Evolutionary conservation across 2,329 filamentous ascomycete species (phyloP), one percentile per base, ranked within the genome.

Genomic region (Sclerotinia borealis): DNA sequence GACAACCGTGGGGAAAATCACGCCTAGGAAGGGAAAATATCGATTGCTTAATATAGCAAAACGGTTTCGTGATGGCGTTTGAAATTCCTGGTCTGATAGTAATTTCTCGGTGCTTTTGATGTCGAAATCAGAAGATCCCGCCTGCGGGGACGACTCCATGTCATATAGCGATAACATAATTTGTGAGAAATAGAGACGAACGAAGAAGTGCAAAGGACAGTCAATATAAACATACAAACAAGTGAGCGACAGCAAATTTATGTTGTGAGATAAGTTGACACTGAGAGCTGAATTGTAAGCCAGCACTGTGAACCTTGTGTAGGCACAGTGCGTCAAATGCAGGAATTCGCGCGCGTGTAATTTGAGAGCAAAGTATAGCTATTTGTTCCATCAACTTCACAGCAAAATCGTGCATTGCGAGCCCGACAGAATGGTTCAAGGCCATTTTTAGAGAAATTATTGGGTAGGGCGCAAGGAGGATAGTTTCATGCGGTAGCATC

Each of bases 1-100:
- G 41, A 61, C n/a, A 27, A 43, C 45, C 6, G 63, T 64, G 8
- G 62, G 48, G n/a, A n/a, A 22, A 9, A 64, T 39, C 11, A 64
- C 43, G n/a, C 37, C 41, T 7, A 49, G 22, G 27, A 63, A 63
- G 13, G 7, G 25, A 2, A 10, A 8, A 37, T 52, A 61, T 19
- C n/a, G 47, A 34, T 17, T 13, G 4, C 17, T 9, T 11, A 34
- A 13, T 7, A 9, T 36, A 36, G 48, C n/a, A 19, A 2, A n/a
- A 4, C n/a, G 13, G 48, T 17, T 22, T 2, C 9, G 29, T 36
- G 48, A 34, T 9, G 45, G 25, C 13, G 6, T 50, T 19, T 22
- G 29, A 13, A 36, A 19, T 34, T 50, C 36, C n/a, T 10, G 29
- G 29, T 29, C 19, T 2, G 8, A 19, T n/a, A 50, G 29, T 3